Percentiles rank a stretch among this genome's conserved stretches.
These are phyloP conservation scores for Drosera capensis DNA, from an alignment of 148 eudicot species.

Conservation along the genomic window DNA sequence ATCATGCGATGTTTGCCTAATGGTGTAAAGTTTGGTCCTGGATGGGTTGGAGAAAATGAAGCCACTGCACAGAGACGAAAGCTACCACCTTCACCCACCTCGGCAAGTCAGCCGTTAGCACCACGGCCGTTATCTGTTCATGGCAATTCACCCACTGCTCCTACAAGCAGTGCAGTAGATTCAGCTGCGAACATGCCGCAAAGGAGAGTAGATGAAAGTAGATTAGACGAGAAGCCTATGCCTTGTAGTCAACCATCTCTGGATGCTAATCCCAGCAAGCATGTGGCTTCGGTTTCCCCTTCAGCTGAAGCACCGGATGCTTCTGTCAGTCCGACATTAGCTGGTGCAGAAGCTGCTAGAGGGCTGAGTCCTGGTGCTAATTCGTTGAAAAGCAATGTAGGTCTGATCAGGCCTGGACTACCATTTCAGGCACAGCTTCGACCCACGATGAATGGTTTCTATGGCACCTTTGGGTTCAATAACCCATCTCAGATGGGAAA, in stretches of 20 bases:
- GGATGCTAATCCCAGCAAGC: slow-evolving; percentile 4
- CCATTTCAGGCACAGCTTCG: slow-evolving; percentile 8
- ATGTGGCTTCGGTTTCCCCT: not conserved
- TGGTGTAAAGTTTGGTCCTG: slow-evolving; percentile 59
- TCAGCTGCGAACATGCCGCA: slow-evolving; percentile 5
- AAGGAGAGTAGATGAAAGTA: slow-evolving; percentile 7
- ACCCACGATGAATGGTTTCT: slow-evolving; percentile 15
- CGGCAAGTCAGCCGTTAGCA: slow-evolving; percentile 8
- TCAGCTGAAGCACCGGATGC: not conserved
- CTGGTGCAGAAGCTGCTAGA: slow-evolving; percentile 8
- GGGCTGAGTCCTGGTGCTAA: slow-evolving; percentile 7
- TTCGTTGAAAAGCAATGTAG: slow-evolving; percentile 4
- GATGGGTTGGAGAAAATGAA: slow-evolving; percentile 72
- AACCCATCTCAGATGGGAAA: slow-evolving; percentile 14
- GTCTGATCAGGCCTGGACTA: slow-evolving; percentile 2
- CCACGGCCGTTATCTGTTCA: slow-evolving; percentile 6
- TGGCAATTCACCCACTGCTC: slow-evolving; percentile 7
- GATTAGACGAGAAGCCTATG: slow-evolving; percentile 1
- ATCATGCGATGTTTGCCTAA: slow-evolving; percentile 45
- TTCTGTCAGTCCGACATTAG: not conserved
- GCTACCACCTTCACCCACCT: slow-evolving; percentile 6
- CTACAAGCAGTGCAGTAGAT: slow-evolving; percentile 6
- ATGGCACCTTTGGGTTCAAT: slow-evolving; percentile 16
- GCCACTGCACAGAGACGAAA: slow-evolving; percentile 7
- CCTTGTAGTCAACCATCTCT: slow-evolving; percentile 6